These are phyloP conservation scores for Gossypium gossypioides DNA, from an alignment of 441 rosid species.

Conservation along the genomic window DNA sequence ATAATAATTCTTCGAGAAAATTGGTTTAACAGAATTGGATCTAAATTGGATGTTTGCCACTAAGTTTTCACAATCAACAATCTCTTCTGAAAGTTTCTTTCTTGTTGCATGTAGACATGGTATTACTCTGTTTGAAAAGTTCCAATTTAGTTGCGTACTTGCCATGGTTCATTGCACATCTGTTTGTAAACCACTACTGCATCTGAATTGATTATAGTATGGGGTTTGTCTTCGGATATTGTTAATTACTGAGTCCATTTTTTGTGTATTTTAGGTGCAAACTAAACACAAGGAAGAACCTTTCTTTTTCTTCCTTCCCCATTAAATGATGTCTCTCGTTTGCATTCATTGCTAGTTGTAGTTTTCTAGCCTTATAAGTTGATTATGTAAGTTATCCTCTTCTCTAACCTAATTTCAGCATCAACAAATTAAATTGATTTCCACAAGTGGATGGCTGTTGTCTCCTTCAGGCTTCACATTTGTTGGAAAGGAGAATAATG, in stretches of 20 bases:
- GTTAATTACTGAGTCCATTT: not conserved
- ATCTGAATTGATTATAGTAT: not conserved
- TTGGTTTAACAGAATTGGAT: not conserved
- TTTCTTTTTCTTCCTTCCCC: too few species aligned
- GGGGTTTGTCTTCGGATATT: not conserved
- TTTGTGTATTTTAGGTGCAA: constrained; percentile 54
- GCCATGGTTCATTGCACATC: not conserved
- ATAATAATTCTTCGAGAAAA: not conserved
- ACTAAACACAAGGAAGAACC: constrained; percentile 85
- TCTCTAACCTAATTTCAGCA: too few species aligned
- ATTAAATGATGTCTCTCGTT: too few species aligned
- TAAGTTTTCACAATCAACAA: not conserved
- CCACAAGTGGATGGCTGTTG: too few species aligned
- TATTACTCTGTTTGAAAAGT: not conserved
- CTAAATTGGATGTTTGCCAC: not conserved
- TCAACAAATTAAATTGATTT: too few species aligned
- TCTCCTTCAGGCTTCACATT: too few species aligned
- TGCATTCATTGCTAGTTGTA: too few species aligned
- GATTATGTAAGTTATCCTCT: too few species aligned
- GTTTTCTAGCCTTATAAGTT: too few species aligned
- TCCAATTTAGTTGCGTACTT: not conserved
- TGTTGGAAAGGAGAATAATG: too few species aligned
- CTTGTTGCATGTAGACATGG: not conserved
- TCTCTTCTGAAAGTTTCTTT: not conserved
- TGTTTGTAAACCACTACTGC: not conserved